Conservation (phyloP, 2,329 filamentous ascomycete species). For the Drechmeria coniospora region DNA sequence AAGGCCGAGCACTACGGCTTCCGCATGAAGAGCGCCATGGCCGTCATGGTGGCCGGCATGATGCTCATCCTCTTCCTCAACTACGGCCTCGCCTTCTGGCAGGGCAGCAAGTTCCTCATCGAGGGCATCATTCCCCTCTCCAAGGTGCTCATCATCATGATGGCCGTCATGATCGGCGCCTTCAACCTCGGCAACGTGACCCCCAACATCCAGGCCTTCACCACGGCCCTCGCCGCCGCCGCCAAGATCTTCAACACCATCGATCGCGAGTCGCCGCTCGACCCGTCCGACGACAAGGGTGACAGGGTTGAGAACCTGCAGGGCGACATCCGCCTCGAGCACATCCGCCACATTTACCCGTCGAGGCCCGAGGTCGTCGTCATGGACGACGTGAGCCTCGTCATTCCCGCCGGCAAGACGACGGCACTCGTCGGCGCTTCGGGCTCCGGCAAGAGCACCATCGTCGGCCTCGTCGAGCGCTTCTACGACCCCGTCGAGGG, state of each 20-base stretch:
- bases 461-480: conserved; percentile 81
- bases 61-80: conserved; percentile 76
- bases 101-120: conserved; percentile 62
- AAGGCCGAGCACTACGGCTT: conserved; percentile 63
- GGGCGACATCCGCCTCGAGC: conserved; percentile 65
- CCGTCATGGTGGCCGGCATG: conserved; percentile 68
- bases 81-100: conserved; percentile 80
- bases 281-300: conserved; percentile 57
- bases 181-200: conserved; percentile 81
- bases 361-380: conserved; percentile 81
- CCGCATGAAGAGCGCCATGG: conserved; percentile 57
- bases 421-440: conserved; percentile 90
- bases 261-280: conserved; percentile 70
- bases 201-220: conserved; percentile 77
- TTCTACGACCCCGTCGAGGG: conserved; percentile 87
- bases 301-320: conserved; percentile 55
- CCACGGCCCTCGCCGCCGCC: conserved; percentile 66
- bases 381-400: conserved; percentile 67
- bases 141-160: conserved; percentile 67
- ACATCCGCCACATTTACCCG: conserved; percentile 87
- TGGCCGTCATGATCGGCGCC: conserved; percentile 84
- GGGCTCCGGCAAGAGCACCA: conserved; percentile 87
- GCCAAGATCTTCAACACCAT: conserved; percentile 91
- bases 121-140: conserved; percentile 49
- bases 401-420: conserved; percentile 76